phyloP scores from a whole-genome alignment of 371 early-diverging fungal genomes.

The Lichtheimia ornata region DNA sequence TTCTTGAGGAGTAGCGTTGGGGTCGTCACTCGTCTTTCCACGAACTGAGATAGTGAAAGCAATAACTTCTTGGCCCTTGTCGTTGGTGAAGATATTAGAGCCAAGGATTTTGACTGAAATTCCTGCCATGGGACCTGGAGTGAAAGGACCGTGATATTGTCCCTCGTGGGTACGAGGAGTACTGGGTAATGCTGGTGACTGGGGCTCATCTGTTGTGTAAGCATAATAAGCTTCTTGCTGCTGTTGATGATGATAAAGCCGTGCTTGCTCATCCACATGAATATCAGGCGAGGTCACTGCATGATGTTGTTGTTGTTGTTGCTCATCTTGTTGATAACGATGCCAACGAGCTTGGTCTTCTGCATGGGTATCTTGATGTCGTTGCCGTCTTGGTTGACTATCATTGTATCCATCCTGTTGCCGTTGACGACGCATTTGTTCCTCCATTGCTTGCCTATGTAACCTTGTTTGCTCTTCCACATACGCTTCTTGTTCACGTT shows the following conservation, averaged over 20 bases:
- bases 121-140: slow-evolving; percentile 28
- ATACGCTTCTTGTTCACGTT: too few relatives aligned
- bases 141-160: slow-evolving; percentile 14
- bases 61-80: slow-evolving; percentile 69
- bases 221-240: background rate
- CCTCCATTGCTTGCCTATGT: background rate
- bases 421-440: background rate
- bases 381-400: too few relatives aligned
- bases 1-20: slow-evolving; percentile 41
- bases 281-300: background rate
- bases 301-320: slow-evolving; percentile 4
- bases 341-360: background rate
- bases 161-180: background rate
- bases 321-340: background rate
- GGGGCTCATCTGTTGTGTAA: background rate
- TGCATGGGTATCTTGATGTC: background rate
- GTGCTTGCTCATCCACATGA: background rate
- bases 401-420: too few relatives aligned
- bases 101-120: slow-evolving; percentile 62
- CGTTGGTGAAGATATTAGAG: slow-evolving; percentile 65
- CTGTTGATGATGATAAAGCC: slow-evolving; percentile 2
- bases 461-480: background rate
- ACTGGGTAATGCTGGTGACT: slow-evolving; percentile 2
- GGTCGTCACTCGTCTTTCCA: slow-evolving; percentile 20
- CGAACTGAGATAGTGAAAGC: slow-evolving; percentile 54